Evolutionary conservation across 1,284 basidiomycete species (phyloP).

Genomic region (Rhodofomes roseus): DNA sequence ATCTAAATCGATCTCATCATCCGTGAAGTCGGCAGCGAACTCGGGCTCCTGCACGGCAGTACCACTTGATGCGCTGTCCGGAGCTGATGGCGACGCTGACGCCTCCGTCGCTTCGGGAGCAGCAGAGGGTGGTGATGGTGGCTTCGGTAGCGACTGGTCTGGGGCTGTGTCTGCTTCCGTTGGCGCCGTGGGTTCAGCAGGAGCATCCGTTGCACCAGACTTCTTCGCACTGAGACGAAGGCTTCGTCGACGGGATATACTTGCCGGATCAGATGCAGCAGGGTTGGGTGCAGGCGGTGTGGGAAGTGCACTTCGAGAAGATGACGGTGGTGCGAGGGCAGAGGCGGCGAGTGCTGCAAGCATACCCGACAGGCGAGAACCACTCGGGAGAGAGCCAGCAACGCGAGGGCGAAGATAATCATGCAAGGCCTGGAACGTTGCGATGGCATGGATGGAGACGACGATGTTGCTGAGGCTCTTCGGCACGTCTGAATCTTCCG

Average conservation of each 20-base stretch:
- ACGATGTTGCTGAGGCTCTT: conserved; percentile 84
- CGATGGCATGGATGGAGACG: conserved; percentile 94
- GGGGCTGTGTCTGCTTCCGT: conserved; percentile 14
- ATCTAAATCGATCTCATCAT: conserved; percentile 72
- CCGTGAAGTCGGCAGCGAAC: conserved; percentile 65
- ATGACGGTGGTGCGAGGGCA: conserved; percentile 48
- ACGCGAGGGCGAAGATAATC: conserved; percentile 92
- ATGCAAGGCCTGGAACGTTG: conserved; percentile 92
- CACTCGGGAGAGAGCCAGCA: conserved; percentile 64
- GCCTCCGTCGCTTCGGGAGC: conserved; percentile 26
- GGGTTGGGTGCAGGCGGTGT: conserved; percentile 30
- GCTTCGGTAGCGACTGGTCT: conserved; percentile 9
- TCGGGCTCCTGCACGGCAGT: conserved; percentile 57
- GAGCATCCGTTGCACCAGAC: conserved; percentile 19
- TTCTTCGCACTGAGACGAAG: conserved; percentile 79
- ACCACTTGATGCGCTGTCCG: conserved; percentile 45
- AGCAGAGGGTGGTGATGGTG: conserved; percentile 23
- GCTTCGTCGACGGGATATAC: conserved; percentile 66
- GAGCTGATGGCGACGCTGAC: conserved; percentile 20
- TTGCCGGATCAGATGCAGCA: conserved; percentile 32
- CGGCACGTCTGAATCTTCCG: conserved; percentile 84
- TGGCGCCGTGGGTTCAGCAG: conserved; percentile 21
- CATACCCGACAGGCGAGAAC: conserved; percentile 81
- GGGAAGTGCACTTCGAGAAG: conserved; percentile 26
- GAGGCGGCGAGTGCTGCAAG: conserved; percentile 85